Evolutionary conservation across 495 filamentous ascomycete species (phyloP).

Genomic region (Penicillium canescens): DNA sequence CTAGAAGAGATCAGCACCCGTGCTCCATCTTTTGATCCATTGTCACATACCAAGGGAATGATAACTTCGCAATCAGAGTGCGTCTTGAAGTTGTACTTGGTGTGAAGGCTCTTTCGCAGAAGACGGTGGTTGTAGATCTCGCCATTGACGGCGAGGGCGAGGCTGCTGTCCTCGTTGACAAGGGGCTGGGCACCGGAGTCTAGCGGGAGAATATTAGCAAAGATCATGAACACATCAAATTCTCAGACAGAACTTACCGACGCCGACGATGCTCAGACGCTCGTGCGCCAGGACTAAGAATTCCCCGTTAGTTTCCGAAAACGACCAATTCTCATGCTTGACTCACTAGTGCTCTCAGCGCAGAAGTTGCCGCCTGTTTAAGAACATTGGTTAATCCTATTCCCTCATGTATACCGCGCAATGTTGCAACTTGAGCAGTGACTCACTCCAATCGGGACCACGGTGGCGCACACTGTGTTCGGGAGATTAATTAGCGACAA

Average conservation of each 20-base stretch:
- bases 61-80: constrained; percentile 98
- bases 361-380: constrained; percentile 81
- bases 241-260: constrained; percentile 63
- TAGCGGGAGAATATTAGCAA: constrained; percentile 34
- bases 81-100: constrained; percentile 90
- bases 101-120: constrained; percentile 79
- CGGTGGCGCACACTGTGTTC: constrained; percentile 80
- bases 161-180: constrained; percentile 82
- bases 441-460: constrained; percentile 98
- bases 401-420: not conserved
- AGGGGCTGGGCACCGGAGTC: constrained; percentile 95
- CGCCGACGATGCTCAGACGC: constrained; percentile 94
- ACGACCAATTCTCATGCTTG: not conserved
- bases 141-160: constrained; percentile 95
- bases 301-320: constrained; percentile 30
- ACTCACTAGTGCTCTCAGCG: constrained; percentile 84
- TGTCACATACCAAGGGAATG: constrained; percentile 79
- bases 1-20: constrained; percentile 45
- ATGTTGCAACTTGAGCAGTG: constrained; percentile 21
- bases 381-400: constrained; percentile 15
- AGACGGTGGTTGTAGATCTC: constrained; percentile 99
- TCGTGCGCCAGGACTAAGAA: constrained; percentile 89
- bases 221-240: not conserved
- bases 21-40: not conserved
- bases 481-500: constrained; percentile 23